Evolutionary conservation across 257 asterid genomes (phyloP).

Genomic region (Apocynum venetum): DNA sequence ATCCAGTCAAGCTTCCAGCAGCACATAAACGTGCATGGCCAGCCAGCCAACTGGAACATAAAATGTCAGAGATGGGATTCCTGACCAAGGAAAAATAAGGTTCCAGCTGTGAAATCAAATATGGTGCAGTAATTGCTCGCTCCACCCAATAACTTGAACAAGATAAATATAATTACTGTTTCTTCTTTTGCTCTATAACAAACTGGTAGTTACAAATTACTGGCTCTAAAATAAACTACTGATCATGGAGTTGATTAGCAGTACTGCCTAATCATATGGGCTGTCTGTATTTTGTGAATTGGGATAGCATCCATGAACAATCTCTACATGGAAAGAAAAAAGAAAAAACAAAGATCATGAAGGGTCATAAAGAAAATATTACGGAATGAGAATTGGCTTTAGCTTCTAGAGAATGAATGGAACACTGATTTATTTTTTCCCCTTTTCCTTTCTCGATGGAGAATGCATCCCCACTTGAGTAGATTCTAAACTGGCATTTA

Average conservation of each 20-base stretch:
- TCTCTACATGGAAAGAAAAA: not conserved
- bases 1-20: not conserved
- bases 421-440: not conserved
- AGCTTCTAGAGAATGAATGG: not conserved
- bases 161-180: not conserved
- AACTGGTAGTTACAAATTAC: not conserved
- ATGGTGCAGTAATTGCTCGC: not conserved
- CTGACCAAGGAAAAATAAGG: not conserved
- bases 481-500: not conserved
- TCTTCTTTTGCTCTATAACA: not conserved
- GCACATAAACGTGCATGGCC: not conserved
- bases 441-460: not conserved
- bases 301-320: not conserved
- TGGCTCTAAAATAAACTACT: not conserved
- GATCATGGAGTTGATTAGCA: not conserved
- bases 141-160: not conserved
- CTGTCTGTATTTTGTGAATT: not conserved
- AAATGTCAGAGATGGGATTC: not conserved
- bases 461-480: not conserved
- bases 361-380: not conserved
- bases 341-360: not conserved
- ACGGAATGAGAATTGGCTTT: not conserved
- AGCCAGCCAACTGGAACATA: not conserved
- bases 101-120: not conserved
- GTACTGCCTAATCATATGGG: not conserved